Percentiles rank a stretch among this genome's conserved stretches.
phyloP scores from a whole-genome alignment of 1,139 yeast genomes.

The Zhuliangozyma blackwelliae region DNA sequence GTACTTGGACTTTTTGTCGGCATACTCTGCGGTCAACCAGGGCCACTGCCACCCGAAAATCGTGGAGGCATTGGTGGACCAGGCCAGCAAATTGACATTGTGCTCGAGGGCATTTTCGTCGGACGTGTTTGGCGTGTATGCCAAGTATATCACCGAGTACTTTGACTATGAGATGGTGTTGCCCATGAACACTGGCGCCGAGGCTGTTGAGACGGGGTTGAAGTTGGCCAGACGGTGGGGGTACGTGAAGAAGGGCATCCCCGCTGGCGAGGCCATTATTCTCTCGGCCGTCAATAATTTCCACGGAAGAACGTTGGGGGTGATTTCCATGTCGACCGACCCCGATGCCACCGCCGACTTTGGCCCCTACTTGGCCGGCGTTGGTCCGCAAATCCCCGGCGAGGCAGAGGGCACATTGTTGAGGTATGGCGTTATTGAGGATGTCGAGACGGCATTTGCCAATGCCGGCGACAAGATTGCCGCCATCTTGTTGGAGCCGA shows the following conservation, averaged over 20 bases:
- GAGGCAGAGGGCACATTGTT: slow-evolving; percentile 49
- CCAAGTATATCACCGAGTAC: slow-evolving; percentile 84
- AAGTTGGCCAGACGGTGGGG: slow-evolving; percentile 98
- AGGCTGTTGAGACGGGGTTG: slow-evolving; percentile 94
- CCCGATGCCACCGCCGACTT: slow-evolving; percentile 85
- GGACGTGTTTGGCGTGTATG: slow-evolving; percentile 82
- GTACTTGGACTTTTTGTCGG: slow-evolving; percentile 82
- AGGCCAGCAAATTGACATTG: slow-evolving; percentile 78
- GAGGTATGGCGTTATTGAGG: slow-evolving; percentile 81
- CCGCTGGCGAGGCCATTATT: slow-evolving; percentile 78
- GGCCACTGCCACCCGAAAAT: slow-evolving; percentile 98
- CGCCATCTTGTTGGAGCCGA: slow-evolving; percentile 89
- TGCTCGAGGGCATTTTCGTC: slow-evolving; percentile 92
- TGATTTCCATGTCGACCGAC: slow-evolving; percentile 94
- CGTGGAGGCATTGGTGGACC: slow-evolving; percentile 78
- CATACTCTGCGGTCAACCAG: slow-evolving; percentile 96
- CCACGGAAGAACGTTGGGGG: slow-evolving; percentile 96
- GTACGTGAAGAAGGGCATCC: slow-evolving; percentile 79
- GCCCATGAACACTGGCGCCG: slow-evolving; percentile 99
- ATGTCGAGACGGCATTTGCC: slow-evolving; percentile 75
- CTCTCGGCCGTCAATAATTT: slow-evolving; percentile 85
- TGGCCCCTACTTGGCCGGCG: slow-evolving; percentile 85
- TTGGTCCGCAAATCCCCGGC: slow-evolving; percentile 77
- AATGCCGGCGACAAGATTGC: slow-evolving; percentile 89
- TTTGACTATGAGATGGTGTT: slow-evolving; percentile 89